Evolutionary conservation across 306 rosid species (phyloP).

Genomic region (Cercis canadensis): DNA sequence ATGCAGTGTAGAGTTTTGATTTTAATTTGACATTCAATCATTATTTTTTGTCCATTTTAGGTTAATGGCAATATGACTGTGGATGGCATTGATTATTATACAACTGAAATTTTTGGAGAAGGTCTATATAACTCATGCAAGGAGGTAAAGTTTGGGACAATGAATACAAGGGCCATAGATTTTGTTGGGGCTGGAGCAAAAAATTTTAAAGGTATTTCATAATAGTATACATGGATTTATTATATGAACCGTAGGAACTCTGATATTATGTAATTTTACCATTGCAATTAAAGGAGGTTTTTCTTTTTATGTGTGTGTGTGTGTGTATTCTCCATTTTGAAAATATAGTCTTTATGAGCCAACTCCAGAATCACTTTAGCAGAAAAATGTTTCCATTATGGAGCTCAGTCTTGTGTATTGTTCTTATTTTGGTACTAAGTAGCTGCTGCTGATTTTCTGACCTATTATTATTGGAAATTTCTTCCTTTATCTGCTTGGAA

Average conservation of each 20-base stretch:
- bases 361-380: neutral
- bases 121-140: constrained; percentile 81
- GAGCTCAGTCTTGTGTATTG: constrained; percentile 7
- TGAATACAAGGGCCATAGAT: constrained; percentile 95
- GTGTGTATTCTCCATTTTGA: neutral
- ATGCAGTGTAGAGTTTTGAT: neutral
- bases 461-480: constrained; percentile 18
- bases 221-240: constrained; percentile 30
- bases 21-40: constrained; percentile 28
- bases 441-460: constrained; percentile 30
- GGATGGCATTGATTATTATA: constrained; percentile 78
- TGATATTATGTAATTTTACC: constrained; percentile 27
- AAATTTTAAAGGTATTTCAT: constrained; percentile 67
- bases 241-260: constrained; percentile 15
- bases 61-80: constrained; percentile 77
- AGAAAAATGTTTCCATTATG: neutral
- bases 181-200: constrained; percentile 92
- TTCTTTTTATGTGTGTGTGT: neutral
- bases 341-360: too few relatives aligned
- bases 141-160: constrained; percentile 97
- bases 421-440: constrained; percentile 9
- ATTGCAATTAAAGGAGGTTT: constrained; percentile 7
- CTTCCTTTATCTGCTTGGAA: constrained; percentile 25
- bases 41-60: constrained; percentile 47
- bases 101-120: constrained; percentile 69